phyloP scores from a whole-genome alignment of 2,329 filamentous ascomycete species.

The Colletotrichum costaricense region DNA sequence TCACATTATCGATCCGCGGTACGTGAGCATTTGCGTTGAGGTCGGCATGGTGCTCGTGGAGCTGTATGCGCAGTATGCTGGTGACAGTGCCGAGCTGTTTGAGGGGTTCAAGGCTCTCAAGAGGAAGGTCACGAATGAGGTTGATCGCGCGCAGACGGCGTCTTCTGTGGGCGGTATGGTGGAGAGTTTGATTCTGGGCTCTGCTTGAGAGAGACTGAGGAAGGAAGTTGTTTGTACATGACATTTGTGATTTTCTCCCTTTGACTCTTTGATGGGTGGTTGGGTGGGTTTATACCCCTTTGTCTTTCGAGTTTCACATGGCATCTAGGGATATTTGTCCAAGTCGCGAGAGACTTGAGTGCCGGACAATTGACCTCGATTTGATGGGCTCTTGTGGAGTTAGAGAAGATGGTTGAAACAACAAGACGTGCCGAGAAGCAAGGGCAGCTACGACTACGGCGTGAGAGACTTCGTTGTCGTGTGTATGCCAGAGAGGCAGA shows the following conservation, averaged over 20 bases:
- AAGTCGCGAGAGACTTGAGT: background rate
- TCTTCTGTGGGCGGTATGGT: slow-evolving; percentile 89
- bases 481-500: background rate
- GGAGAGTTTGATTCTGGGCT: slow-evolving; percentile 71
- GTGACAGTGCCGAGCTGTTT: slow-evolving; percentile 78
- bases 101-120: slow-evolving; percentile 76
- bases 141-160: slow-evolving; percentile 86
- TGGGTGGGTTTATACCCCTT: background rate
- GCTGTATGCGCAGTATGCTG: slow-evolving; percentile 85
- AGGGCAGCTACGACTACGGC: background rate
- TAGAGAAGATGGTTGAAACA: background rate
- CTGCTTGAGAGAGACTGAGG: slow-evolving; percentile 30
- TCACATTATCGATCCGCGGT: slow-evolving; percentile 84
- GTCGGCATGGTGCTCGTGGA: slow-evolving; percentile 86
- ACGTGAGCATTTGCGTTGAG: slow-evolving; percentile 85
- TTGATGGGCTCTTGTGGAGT: background rate
- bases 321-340: too few relatives aligned
- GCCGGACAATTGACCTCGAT: background rate
- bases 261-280: background rate
- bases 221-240: background rate
- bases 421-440: background rate
- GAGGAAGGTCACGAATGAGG: slow-evolving; percentile 77
- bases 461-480: background rate
- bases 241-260: background rate
- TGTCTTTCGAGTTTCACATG: background rate